Evolutionary conservation across 805 yeast genomes (phyloP), one percentile per base, ranked within the genome.

Genomic region (Metschnikowia corniflorae): DNA sequence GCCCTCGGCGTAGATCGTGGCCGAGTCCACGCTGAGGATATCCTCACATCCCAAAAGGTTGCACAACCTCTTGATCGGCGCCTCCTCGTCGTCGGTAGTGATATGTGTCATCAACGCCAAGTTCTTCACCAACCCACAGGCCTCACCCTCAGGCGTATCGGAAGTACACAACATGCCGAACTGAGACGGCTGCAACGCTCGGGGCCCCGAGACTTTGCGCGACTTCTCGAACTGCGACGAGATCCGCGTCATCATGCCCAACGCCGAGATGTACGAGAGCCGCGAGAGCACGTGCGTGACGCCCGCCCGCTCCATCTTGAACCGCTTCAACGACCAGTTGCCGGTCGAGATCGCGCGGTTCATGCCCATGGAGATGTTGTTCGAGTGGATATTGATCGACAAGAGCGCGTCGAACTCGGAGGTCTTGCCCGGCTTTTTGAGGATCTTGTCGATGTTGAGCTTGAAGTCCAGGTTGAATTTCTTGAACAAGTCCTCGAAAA

Each of bases 131-230:
- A 93, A 75, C 56, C 98, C 98, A 78, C 98, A 93, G 0, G 98
- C 98, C 65, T 93, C 98, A 73, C 98, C 98, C 75, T 93, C 98
- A 1, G 98, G 98, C 0, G 98, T 93, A 75, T 93, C 98, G 0
- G 97, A 86, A 6, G 97, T 87, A 71, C 98, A 93, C 42, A 93
- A 72, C 97, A 93, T 93, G 58, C 98, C 98, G 61, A 93, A 93
- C 67, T 93, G 98, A 2, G 98, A 93, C 8, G 98, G 98, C 63
- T 93, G 98, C 48, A 93, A 73, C 12, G 98, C 97, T 75, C 98
- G 84, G 33, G 98, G 98, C 29, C 98, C 98, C 1, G 96, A 86
- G 27, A 93, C 98, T 61, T 93, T 93, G 66, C 98, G 76, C 2
- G 97, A 88, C 60, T 93, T 93, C 61, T 93, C 98, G 55, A 93